Percentiles rank a stretch among this genome's conserved stretches.
Evolutionary conservation across 1,139 yeast genomes (phyloP).

Genomic region (Yamadazyma songkhlaensis): DNA sequence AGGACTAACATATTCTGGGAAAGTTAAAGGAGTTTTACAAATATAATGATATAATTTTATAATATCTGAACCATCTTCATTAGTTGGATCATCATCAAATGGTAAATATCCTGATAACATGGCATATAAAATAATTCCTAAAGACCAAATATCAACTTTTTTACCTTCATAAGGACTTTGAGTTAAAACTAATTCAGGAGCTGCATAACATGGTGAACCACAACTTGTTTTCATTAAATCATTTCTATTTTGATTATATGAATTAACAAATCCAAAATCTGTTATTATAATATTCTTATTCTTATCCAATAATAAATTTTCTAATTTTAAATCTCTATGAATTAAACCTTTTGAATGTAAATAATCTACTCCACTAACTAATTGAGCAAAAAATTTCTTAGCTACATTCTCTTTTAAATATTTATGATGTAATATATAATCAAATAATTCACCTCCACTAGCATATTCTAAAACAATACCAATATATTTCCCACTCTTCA

Average conservation of each 20-base stretch:
- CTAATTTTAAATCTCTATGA: conserved; percentile 75
- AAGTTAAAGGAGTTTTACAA: conserved; percentile 85
- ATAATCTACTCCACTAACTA: conserved; percentile 90
- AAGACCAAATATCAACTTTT: conserved; percentile 95
- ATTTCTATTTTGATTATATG: conserved; percentile 57
- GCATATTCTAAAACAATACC: conserved; percentile 97
- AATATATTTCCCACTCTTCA: conserved; percentile 90
- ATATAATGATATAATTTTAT: conserved; percentile 88
- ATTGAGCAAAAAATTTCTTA: conserved; percentile 84
- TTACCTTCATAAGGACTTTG: conserved; percentile 89
- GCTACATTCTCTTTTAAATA: conserved; percentile 84
- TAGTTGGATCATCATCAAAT: conserved; percentile 94
- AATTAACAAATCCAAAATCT: conserved; percentile 91
- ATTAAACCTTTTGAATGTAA: conserved; percentile 82
- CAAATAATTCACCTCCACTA: conserved; percentile 95
- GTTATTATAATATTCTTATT: conserved; percentile 77
- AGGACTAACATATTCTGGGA: conserved; percentile 92
- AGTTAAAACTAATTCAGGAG: conserved; percentile 91
- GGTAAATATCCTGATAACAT: conserved; percentile 98
- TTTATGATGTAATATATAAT: conserved; percentile 83
- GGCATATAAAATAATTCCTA: conserved; percentile 93
- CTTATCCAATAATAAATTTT: conserved; percentile 70
- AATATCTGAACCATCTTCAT: conserved; percentile 95
- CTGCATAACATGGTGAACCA: conserved; percentile 98
- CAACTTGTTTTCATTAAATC: conserved; percentile 94